Conservation (phyloP, 768 basidiomycete species). For the Suillus paluster region DNA sequence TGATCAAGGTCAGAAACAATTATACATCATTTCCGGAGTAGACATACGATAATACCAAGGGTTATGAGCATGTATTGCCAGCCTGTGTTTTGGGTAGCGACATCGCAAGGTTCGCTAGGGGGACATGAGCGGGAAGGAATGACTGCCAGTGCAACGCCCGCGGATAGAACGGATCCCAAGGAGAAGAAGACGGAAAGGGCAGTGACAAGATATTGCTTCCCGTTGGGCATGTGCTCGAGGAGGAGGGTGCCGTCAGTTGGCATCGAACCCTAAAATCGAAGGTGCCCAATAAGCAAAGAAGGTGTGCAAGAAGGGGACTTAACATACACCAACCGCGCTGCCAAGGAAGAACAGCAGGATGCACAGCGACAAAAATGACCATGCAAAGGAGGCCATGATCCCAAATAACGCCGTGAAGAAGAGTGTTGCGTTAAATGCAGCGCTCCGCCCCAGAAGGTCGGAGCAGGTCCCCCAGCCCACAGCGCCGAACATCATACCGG, state of each 20-base stretch:
- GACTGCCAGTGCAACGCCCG: slow-evolving; percentile 76
- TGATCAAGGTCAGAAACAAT: slow-evolving; percentile 5
- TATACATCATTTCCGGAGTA: slow-evolving; percentile 7
- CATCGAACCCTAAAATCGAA: slow-evolving; percentile 78
- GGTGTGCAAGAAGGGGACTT: not conserved
- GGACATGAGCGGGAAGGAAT: slow-evolving; percentile 79
- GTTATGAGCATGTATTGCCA: slow-evolving; percentile 86
- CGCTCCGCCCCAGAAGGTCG: slow-evolving; percentile 84
- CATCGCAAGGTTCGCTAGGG: slow-evolving; percentile 59
- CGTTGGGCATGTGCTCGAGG: slow-evolving; percentile 89
- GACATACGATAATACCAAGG: slow-evolving; percentile 82
- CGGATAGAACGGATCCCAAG: slow-evolving; percentile 85
- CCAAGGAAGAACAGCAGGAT: slow-evolving; percentile 85
- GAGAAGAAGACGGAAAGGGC: slow-evolving; percentile 96
- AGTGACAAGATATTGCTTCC: slow-evolving; percentile 91
- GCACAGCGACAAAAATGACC: slow-evolving; percentile 72
- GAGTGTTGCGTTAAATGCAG: slow-evolving; percentile 92
- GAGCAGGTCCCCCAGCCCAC: slow-evolving; percentile 94
- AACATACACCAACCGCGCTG: slow-evolving; percentile 87
- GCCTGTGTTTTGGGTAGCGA: slow-evolving; percentile 73
- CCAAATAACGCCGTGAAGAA: slow-evolving; percentile 92
- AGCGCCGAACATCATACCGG: slow-evolving; percentile 97
- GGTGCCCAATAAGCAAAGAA: slow-evolving; percentile 6
- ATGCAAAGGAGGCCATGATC: slow-evolving; percentile 73
- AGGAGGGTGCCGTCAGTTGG: slow-evolving; percentile 95